These are phyloP conservation scores for Talaromyces sp. DNA, from an alignment of 2,329 filamentous ascomycete genomes.

Conservation along the genomic window DNA sequence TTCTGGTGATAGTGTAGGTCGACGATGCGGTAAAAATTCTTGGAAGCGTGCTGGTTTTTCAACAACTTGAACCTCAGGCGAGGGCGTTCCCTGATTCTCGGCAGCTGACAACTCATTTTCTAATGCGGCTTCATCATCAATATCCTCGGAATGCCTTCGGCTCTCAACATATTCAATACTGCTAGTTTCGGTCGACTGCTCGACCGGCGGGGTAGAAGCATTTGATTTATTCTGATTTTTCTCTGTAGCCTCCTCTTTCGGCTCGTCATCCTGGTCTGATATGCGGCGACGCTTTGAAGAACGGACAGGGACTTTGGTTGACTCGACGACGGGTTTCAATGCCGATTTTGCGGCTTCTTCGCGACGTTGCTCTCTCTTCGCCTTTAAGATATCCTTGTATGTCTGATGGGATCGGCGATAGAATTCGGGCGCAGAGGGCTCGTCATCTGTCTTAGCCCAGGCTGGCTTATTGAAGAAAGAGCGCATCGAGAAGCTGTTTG, in stretches of 20 bases:
- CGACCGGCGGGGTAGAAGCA: background rate
- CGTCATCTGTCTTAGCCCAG: constrained; percentile 46
- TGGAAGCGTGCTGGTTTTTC: background rate
- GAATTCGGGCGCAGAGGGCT: constrained; percentile 41
- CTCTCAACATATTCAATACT: background rate
- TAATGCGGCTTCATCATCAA: background rate
- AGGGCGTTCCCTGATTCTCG: background rate
- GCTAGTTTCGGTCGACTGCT: background rate
- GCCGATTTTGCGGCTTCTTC: constrained; percentile 25
- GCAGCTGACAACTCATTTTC: background rate
- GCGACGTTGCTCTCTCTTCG: constrained; percentile 38
- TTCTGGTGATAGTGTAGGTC: background rate
- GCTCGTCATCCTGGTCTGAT: constrained; percentile 23
- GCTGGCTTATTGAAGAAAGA: constrained; percentile 58
- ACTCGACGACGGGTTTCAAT: constrained; percentile 6
- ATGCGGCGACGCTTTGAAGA: constrained; percentile 28
- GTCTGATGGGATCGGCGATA: constrained; percentile 51
- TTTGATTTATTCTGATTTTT: background rate
- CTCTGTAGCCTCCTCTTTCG: background rate
- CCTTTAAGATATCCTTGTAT: constrained; percentile 47
- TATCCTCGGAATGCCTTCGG: background rate
- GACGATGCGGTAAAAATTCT: background rate
- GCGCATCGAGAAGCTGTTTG: constrained; percentile 31
- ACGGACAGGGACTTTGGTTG: background rate
- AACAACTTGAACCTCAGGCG: constrained; percentile 5